phyloP scores from a whole-genome alignment of 768 basidiomycete species.

The Xerocomellus dryophilus region DNA sequence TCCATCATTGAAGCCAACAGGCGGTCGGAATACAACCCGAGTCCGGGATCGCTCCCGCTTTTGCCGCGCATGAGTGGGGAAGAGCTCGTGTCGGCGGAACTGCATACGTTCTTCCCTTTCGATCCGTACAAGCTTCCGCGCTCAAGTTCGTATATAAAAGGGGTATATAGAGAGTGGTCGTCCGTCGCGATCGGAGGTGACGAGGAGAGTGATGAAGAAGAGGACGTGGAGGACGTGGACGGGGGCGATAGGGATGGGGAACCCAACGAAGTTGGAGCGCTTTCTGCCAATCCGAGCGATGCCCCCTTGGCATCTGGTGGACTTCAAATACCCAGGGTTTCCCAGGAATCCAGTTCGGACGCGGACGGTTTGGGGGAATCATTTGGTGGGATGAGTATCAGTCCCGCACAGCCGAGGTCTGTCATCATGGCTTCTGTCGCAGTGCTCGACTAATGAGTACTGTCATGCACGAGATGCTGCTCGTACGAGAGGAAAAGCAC shows the following conservation, averaged over 20 bases:
- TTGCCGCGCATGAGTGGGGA: constrained; percentile 29
- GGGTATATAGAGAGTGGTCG: constrained; percentile 88
- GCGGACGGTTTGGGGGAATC: constrained; percentile 61
- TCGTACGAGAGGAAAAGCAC: neutral
- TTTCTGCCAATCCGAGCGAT: constrained; percentile 4
- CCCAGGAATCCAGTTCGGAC: constrained; percentile 29
- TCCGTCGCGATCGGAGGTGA: constrained; percentile 69
- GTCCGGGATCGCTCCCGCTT: constrained; percentile 18
- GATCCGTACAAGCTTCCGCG: constrained; percentile 92
- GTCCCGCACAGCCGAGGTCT: constrained; percentile 45
- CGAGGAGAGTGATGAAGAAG: constrained; percentile 68
- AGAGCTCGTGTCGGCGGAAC: constrained; percentile 53
- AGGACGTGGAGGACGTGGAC: constrained; percentile 42
- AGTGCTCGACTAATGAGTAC: neutral
- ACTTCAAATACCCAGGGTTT: constrained; percentile 22
- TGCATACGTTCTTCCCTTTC: constrained; percentile 97
- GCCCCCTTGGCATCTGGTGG: constrained; percentile 5
- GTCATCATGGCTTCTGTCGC: constrained; percentile 11
- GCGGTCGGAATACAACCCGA: constrained; percentile 52
- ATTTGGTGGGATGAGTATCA: constrained; percentile 82
- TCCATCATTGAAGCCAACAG: constrained; percentile 88
- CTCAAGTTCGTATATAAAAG: constrained; percentile 72
- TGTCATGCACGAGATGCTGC: too few species aligned
- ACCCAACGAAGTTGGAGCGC: neutral
- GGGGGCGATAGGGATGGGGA: constrained; percentile 23